Evolutionary conservation across 495 filamentous ascomycete genomes (phyloP), one percentile per base, ranked within the genome.

Genomic region (Talaromyces liani): DNA sequence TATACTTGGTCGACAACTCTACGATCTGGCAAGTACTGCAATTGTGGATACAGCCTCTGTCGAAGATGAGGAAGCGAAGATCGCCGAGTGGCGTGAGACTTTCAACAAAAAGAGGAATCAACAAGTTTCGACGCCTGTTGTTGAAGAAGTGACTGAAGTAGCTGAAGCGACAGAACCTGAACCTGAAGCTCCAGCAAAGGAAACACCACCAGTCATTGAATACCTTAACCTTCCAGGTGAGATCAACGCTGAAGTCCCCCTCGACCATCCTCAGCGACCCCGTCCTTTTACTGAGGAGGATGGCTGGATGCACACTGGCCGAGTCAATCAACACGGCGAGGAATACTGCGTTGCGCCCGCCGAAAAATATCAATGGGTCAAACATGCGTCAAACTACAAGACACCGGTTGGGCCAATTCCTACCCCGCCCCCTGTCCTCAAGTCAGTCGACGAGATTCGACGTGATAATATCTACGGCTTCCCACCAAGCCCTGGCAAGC

Each of bases 401-500:
- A 62, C 60, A 9, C 60, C 60, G 31, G 25, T 53, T 20, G 60
- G 60, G 59, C 6, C 71, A 75, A 10, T 77, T 72, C 2, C 65
- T 60, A 8, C 60, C 39, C 76, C 75, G 14, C 76, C 75, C 2
- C 55, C 74, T 9, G 70, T 72, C 3, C 57, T 73, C 36, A 74
- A 71, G 24, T 68, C 70, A 0, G 33, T 66, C 3, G 62, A 72
- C 4, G 73, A 79, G 47, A 65, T 67, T 24, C 65, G 69, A n/a
- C 69, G 60, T 16, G 74, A 79, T 45, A 54, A 62, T 1, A 66
- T 72, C 12, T 72, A 74, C 58, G 76, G 79, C 0, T 80, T 71
- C 61, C 77, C 79, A 3, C 79, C 79, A 0, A 68, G 68, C 25
- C 67, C 77, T 18, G 79, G 77, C 4, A 66, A 75, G 36, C 74